Conservation (phyloP, 2,329 filamentous ascomycete species). For the Aspergillus aculeatinus region DNA sequence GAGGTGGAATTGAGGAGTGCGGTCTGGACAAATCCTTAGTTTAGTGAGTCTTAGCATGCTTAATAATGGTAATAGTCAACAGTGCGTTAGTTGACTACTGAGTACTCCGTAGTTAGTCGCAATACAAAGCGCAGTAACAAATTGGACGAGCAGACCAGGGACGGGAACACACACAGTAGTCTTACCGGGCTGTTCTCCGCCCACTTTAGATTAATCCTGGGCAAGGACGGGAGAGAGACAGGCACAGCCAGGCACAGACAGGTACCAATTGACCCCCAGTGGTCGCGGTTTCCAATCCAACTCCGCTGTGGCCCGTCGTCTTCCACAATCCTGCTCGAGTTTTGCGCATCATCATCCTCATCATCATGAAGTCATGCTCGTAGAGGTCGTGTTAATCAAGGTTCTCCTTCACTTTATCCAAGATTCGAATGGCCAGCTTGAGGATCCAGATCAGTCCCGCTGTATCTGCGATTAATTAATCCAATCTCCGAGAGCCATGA, state of each 20-base stretch:
- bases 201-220: neutral
- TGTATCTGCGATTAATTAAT: conserved; percentile 6
- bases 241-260: neutral
- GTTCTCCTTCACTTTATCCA: neutral
- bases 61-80: neutral
- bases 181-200: neutral
- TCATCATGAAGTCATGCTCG: neutral
- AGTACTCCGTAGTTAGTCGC: neutral
- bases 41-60: neutral
- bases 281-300: neutral
- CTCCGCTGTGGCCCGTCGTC: neutral
- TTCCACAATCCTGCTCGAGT: neutral
- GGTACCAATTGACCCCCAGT: neutral
- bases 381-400: neutral
- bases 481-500: conserved; percentile 6
- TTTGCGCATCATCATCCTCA: neutral
- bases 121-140: neutral
- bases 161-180: neutral
- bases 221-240: neutral
- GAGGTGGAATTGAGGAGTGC: neutral
- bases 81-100: neutral
- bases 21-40: neutral
- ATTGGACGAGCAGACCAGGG: neutral
- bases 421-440: conserved; percentile 1
- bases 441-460: conserved; percentile 7